These are phyloP conservation scores for Macrolepiota albuminosa DNA, from an alignment of 768 basidiomycete genomes.

Conservation along the genomic window DNA sequence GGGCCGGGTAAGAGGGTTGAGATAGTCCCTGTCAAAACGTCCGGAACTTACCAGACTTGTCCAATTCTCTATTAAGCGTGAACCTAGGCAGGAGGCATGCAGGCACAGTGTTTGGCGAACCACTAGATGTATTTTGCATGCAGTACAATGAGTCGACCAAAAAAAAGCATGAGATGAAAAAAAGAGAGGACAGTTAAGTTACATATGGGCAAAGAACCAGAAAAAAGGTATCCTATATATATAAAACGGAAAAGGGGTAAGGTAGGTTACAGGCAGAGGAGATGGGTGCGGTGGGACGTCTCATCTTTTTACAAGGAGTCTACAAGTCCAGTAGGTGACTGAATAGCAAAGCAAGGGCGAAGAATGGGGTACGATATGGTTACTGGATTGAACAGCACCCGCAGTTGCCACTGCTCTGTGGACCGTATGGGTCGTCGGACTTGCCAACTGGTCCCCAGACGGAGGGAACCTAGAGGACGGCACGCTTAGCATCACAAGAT, in stretches of 20 bases:
- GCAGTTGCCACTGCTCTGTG: constrained; percentile 45
- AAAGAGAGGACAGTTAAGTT: constrained; percentile 11
- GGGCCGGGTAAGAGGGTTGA: not conserved
- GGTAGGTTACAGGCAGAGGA: constrained; percentile 11
- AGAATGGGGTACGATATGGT: constrained; percentile 8
- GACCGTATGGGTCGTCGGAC: constrained; percentile 89
- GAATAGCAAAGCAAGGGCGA: not conserved
- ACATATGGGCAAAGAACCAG: constrained; percentile 13
- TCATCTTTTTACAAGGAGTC: constrained; percentile 16
- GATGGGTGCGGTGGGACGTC: constrained; percentile 6
- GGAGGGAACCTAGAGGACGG: constrained; percentile 67
- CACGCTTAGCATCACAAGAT: not conserved
- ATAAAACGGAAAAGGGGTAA: not conserved
- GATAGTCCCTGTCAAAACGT: not conserved
- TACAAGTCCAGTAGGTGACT: constrained; percentile 17
- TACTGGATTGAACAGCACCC: constrained; percentile 62
- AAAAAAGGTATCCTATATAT: constrained; percentile 8
- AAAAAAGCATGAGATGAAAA: not conserved
- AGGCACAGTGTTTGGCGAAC: not conserved
- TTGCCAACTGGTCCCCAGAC: constrained; percentile 97
- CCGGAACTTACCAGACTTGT: not conserved
- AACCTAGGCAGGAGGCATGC: not conserved
- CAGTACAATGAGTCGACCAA: not conserved
- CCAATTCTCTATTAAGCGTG: not conserved
- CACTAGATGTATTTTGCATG: not conserved